These are phyloP conservation scores for Raddia guianensis DNA, from an alignment of 176 grass and related monocot species.

Conservation along the genomic window DNA sequence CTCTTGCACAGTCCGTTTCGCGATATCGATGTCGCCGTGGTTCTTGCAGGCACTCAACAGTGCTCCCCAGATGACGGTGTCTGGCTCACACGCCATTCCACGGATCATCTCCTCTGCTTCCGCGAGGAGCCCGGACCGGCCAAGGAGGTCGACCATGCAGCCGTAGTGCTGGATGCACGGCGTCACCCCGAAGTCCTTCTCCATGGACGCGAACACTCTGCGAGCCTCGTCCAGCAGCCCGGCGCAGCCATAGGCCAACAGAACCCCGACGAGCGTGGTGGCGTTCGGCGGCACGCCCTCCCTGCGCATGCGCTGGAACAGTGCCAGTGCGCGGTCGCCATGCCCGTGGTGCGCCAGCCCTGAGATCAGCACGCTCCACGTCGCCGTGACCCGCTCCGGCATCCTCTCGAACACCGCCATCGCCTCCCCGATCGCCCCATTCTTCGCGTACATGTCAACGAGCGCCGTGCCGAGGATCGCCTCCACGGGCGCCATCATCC, in stretches of 20 bases:
- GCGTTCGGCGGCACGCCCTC: slow-evolving; percentile 40
- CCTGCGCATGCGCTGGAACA: slow-evolving; percentile 41
- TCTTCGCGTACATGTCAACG: slow-evolving; percentile 62
- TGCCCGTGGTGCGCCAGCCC: slow-evolving; percentile 55
- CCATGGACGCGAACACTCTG: slow-evolving; percentile 51
- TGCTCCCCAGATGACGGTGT: slow-evolving; percentile 46
- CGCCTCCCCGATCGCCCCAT: slow-evolving; percentile 41
- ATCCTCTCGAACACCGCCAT: slow-evolving; percentile 44
- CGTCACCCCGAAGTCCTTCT: slow-evolving; percentile 34
- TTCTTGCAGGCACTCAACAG: slow-evolving; percentile 65
- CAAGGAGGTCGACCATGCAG: slow-evolving; percentile 67
- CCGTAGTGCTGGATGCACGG: slow-evolving; percentile 59
- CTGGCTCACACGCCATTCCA: slow-evolving; percentile 39
- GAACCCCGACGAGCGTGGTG: slow-evolving; percentile 44
- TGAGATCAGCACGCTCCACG: slow-evolving; percentile 58
- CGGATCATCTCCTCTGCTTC: slow-evolving; percentile 61
- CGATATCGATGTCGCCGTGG: slow-evolving; percentile 48
- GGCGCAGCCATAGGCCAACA: slow-evolving; percentile 50
- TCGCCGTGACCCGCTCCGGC: slow-evolving; percentile 12
- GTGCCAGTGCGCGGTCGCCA: slow-evolving; percentile 16
- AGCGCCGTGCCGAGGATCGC: slow-evolving; percentile 58
- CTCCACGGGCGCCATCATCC: slow-evolving; percentile 16
- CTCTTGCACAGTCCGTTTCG: slow-evolving; percentile 41
- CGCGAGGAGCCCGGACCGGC: slow-evolving; percentile 33
- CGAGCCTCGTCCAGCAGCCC: slow-evolving; percentile 44